Evolutionary conservation across 1,284 basidiomycete genomes (phyloP).

Genomic region (Inonotus obliquus): DNA sequence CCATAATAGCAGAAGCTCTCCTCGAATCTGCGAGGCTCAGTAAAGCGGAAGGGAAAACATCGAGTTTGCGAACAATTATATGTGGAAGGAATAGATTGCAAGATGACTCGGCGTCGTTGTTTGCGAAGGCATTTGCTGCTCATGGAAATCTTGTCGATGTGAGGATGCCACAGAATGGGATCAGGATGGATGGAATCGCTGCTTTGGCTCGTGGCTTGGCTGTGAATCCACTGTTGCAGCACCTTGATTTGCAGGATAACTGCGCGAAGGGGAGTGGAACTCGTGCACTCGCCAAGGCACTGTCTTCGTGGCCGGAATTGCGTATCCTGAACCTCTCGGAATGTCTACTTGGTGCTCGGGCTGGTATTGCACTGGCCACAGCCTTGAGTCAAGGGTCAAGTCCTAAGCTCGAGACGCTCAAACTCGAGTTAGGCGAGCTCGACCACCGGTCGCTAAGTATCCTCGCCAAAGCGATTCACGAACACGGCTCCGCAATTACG

Average conservation of each 20-base stretch:
- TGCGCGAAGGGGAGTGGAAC: slow-evolving; percentile 80
- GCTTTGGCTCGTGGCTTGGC: slow-evolving; percentile 75
- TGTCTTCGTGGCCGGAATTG: slow-evolving; percentile 71
- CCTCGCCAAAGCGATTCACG: slow-evolving; percentile 61
- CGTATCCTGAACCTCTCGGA: slow-evolving; percentile 86
- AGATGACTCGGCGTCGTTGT: slow-evolving; percentile 80
- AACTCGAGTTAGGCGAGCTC: slow-evolving; percentile 89
- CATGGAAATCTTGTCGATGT: slow-evolving; percentile 84
- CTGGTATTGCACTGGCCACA: slow-evolving; percentile 59
- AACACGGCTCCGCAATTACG: slow-evolving; percentile 54
- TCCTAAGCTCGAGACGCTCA: slow-evolving; percentile 67
- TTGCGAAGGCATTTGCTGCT: slow-evolving; percentile 86
- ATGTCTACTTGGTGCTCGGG: slow-evolving; percentile 65
- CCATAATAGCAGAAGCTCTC: slow-evolving; percentile 83
- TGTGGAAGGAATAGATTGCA: slow-evolving; percentile 96
- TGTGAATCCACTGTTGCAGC: slow-evolving; percentile 62
- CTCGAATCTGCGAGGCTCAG: slow-evolving; percentile 71
- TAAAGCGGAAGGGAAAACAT: slow-evolving; percentile 60
- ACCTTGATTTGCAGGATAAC: slow-evolving; percentile 95
- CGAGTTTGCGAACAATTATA: slow-evolving; percentile 77
- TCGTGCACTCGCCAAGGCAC: slow-evolving; percentile 68
- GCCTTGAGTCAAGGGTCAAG: slow-evolving; percentile 60
- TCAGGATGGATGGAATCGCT: slow-evolving; percentile 91
- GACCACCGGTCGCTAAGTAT: slow-evolving; percentile 65
- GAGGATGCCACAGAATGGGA: slow-evolving; percentile 95